A percentile compares a stretch with the other conserved stretches of the same genome.
Evolutionary conservation across 2,329 filamentous ascomycete genomes (phyloP).

Genomic region (Alternaria alternata): DNA sequence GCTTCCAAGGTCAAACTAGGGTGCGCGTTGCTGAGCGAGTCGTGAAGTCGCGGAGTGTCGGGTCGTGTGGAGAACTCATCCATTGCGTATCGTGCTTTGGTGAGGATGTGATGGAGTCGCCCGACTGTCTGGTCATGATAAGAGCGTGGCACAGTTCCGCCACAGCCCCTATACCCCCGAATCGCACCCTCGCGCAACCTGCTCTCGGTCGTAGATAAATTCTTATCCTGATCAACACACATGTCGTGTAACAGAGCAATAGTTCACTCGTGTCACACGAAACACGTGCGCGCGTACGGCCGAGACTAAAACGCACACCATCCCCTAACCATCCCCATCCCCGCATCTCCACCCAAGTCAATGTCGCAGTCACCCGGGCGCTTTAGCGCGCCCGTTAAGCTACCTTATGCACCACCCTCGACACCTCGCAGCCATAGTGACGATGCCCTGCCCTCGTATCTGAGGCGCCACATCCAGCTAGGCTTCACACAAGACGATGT

Average conservation of each 20-base stretch:
- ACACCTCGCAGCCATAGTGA: not conserved
- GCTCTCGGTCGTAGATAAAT: too few relatives aligned
- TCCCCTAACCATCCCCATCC: slow-evolving; percentile 7
- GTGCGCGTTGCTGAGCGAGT: not conserved
- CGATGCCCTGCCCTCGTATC: slow-evolving; percentile 29
- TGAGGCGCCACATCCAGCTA: slow-evolving; percentile 31
- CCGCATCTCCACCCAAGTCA: slow-evolving; percentile 6
- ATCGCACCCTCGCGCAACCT: not conserved
- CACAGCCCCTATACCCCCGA: not conserved
- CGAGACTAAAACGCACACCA: slow-evolving; percentile 5
- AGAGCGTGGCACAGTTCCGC: not conserved
- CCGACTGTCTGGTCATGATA: not conserved
- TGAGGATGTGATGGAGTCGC: not conserved
- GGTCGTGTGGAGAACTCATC: not conserved
- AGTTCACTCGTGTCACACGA: not conserved
- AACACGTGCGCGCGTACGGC: not conserved
- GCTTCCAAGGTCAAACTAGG: not conserved
- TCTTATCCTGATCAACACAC: not conserved
- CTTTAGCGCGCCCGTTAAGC: not conserved
- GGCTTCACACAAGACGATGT: slow-evolving; percentile 41
- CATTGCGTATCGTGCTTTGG: not conserved
- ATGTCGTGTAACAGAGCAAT: not conserved
- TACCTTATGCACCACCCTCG: not conserved
- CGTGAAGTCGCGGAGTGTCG: not conserved
- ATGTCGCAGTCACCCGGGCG: slow-evolving; percentile 10